Evolutionary conservation across 805 yeast species (phyloP).

Genomic region (Pichia membranifaciens): DNA sequence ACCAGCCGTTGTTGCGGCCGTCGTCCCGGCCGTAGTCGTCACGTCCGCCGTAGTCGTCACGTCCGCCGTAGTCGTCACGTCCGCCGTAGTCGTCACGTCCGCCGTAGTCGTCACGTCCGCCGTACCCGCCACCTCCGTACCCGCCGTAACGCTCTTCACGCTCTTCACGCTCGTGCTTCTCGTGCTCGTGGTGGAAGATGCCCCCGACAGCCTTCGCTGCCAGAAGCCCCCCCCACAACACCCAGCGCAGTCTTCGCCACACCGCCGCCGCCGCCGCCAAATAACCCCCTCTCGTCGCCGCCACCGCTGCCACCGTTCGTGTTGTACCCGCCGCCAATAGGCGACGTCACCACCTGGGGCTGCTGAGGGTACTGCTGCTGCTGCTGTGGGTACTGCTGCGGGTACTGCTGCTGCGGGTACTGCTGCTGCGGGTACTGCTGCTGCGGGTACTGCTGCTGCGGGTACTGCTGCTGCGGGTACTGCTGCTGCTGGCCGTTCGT

Average conservation of each 20-base stretch:
- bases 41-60: not conserved
- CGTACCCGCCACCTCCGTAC: conserved; percentile 2
- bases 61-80: not conserved
- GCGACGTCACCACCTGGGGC: too few species aligned
- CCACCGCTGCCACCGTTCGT: too few species aligned
- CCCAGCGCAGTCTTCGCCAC: conserved; percentile 9
- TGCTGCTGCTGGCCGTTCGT: too few species aligned
- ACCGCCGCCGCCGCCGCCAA: not conserved
- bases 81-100: not conserved
- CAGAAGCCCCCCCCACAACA: conserved; percentile 9
- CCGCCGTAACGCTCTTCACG: too few species aligned
- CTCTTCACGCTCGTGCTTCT: not conserved
- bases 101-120: not conserved
- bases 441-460: too few species aligned
- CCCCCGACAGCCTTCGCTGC: conserved; percentile 4
- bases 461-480: not conserved
- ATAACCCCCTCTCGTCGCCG: not conserved
- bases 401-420: not conserved
- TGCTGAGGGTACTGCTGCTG: too few species aligned
- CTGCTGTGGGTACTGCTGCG: too few species aligned
- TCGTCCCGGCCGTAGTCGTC: too few species aligned
- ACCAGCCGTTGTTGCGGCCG: too few species aligned
- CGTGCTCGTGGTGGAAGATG: not conserved
- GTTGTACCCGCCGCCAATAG: too few species aligned
- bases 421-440: conserved; percentile 1